A percentile compares a stretch with the other conserved stretches of the same genome.
These are phyloP conservation scores for Odontarrhena argentea DNA, from an alignment of 345 rosid genomes.

Conservation along the genomic window DNA sequence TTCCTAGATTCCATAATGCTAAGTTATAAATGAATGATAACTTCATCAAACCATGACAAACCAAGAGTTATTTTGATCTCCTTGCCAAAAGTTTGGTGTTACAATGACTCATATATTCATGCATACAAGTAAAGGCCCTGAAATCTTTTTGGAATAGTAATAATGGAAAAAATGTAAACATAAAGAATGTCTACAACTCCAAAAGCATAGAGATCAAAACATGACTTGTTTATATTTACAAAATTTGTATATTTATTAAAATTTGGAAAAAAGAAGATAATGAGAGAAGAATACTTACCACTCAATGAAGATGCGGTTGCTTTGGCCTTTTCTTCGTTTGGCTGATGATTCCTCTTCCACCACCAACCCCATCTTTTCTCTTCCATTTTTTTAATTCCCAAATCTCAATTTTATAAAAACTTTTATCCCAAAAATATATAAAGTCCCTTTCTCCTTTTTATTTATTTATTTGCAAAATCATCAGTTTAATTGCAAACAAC, in stretches of 20 bases:
- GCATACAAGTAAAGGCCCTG: neutral
- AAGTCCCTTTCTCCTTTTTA: conserved; percentile 30
- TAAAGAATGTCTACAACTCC: conserved; percentile 21
- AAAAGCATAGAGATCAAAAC: conserved; percentile 1
- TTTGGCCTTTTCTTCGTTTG: conserved; percentile 47
- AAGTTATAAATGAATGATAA: neutral
- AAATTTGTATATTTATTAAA: neutral
- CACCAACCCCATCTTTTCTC: conserved; percentile 43
- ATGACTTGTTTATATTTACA: neutral
- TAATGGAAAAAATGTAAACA: conserved; percentile 1
- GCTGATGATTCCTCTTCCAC: conserved; percentile 57
- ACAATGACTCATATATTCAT: conserved; percentile 3
- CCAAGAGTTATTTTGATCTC: neutral
- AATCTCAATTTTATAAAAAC: neutral
- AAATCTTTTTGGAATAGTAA: neutral
- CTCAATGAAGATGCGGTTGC: conserved; percentile 72
- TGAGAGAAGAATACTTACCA: conserved; percentile 49
- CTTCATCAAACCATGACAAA: conserved; percentile 6
- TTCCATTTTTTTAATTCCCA: neutral
- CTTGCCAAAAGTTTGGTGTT: neutral
- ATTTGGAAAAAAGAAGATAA: conserved; percentile 31
- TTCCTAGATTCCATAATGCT: too few relatives aligned
- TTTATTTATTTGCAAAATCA: conserved; percentile 17
- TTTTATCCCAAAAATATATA: conserved; percentile 14
- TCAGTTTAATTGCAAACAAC: conserved; percentile 22